Evolutionary conservation across 2,329 filamentous ascomycete genomes (phyloP).

Genomic region (Tolypocladium guangdongense): DNA sequence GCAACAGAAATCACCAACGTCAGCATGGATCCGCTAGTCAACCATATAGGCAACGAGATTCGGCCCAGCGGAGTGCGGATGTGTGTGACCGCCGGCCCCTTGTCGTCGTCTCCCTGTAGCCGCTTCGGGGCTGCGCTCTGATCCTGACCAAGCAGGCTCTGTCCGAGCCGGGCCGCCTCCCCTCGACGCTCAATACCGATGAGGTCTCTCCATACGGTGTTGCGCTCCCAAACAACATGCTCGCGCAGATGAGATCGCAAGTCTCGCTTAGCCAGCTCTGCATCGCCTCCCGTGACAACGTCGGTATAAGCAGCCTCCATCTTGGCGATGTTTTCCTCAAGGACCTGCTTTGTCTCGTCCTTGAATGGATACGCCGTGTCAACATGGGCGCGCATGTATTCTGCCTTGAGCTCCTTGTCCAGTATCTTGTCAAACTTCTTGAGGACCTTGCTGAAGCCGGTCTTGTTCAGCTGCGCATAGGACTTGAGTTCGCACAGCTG

Average conservation of each 20-base stretch:
- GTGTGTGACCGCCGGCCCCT: constrained; percentile 50
- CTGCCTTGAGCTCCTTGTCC: constrained; percentile 65
- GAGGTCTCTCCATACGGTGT: constrained; percentile 98
- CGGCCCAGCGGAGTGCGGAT: constrained; percentile 71
- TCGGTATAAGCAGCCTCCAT: constrained; percentile 75
- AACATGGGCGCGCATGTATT: constrained; percentile 66
- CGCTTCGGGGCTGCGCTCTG: constrained; percentile 56
- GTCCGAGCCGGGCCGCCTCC: constrained; percentile 84
- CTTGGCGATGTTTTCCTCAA: constrained; percentile 61
- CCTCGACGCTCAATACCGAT: constrained; percentile 95
- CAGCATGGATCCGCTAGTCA: constrained; percentile 73
- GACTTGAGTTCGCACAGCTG: constrained; percentile 92
- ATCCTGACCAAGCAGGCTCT: constrained; percentile 68
- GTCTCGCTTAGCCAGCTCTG: constrained; percentile 67
- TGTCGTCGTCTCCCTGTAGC: constrained; percentile 75
- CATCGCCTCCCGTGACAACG: constrained; percentile 72
- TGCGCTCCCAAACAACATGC: constrained; percentile 97
- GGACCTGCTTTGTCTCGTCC: constrained; percentile 53
- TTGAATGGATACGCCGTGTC: constrained; percentile 74
- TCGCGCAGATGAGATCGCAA: constrained; percentile 84
- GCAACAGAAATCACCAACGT: constrained; percentile 59
- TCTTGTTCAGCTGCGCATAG: constrained; percentile 91
- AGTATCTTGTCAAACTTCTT: constrained; percentile 99
- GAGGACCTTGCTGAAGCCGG: constrained; percentile 88
- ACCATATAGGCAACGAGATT: constrained; percentile 67